phyloP scores from a whole-genome alignment of 352 stramenopile species.

The Globisporangium polare region DNA sequence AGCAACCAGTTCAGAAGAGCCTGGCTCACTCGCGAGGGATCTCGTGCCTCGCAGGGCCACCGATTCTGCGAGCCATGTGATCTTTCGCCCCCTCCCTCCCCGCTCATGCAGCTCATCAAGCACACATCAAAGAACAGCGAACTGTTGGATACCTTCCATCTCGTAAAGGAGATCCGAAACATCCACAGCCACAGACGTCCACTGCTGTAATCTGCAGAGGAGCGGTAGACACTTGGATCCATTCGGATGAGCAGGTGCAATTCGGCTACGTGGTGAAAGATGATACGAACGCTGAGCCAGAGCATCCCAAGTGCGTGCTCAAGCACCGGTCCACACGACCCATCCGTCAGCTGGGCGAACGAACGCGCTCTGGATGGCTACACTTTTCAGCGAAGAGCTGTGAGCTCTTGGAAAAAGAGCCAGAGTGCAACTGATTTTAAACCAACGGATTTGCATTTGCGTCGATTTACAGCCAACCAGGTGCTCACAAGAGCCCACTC shows the following conservation, averaged over 20 bases:
- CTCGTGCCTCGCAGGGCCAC: background rate
- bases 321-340: background rate
- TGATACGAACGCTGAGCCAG: background rate
- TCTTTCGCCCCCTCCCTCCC: too few species aligned
- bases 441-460: background rate
- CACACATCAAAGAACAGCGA: too few species aligned
- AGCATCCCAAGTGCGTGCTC: background rate
- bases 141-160: background rate
- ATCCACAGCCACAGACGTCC: background rate
- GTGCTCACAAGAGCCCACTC: too few species aligned
- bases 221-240: background rate
- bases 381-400: background rate
- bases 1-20: background rate
- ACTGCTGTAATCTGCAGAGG: background rate
- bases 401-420: too few species aligned
- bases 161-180: background rate
- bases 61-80: background rate
- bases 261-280: background rate
- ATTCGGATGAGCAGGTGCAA: background rate
- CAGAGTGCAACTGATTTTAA: background rate
- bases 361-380: background rate
- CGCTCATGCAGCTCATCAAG: too few species aligned
- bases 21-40: background rate
- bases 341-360: background rate
- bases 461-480: too few species aligned